Evolutionary conservation across 495 filamentous ascomycete genomes (phyloP), one percentile per base, ranked within the genome.

Genomic region (Pyrenula aspistea): DNA sequence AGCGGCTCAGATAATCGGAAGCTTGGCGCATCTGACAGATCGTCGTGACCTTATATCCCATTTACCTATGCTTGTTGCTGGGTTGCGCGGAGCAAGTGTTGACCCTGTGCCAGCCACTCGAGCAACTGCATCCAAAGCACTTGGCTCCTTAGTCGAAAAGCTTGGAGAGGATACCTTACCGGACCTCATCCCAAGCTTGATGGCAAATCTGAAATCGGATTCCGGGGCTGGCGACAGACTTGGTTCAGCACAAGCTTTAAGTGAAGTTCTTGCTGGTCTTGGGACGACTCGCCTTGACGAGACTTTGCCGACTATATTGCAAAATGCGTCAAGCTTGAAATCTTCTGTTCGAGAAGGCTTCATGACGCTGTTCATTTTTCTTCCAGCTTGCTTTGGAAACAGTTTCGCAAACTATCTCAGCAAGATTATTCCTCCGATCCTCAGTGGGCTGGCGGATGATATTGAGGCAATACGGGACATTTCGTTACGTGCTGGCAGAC

Each of bases 301-400:
- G 71, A 98, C 91, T 1, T 72, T 98, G 54, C 94, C 93, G 53
- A 97, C 93, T 4, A 96, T 98, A 58, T 72, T 98, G 23, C 93
- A 98, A 65, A 98, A 98, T 61, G 91, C 94, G 53, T 83, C 87
- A 60, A 97, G 93, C 64, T 79, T 88, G 54, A 97, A 96, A 68
- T 69, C 93, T 20, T 78, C 89, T 59, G 88, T 96, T 57, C 84
- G 93, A 58, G 93, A 98, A 76, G 93, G 93, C 36, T 98, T 97
- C 77, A 98, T 98, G 93, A 95, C 93, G 24, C 79, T 98, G 48
- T 98, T 98, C 72, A 96, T 98, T 61, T 98, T 95, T 78, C 82
- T 98, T 71, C 93, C 93, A 19, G 94, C 94, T 56, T 98, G 93
- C 71, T 98, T 98, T 66, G 93, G 93, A 61, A 97, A 97, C 77